A percentile compares a stretch with the other conserved stretches of the same genome.
Conservation (phyloP, 495 filamentous ascomycete genomes). For the Pyronema omphalodes region DNA sequence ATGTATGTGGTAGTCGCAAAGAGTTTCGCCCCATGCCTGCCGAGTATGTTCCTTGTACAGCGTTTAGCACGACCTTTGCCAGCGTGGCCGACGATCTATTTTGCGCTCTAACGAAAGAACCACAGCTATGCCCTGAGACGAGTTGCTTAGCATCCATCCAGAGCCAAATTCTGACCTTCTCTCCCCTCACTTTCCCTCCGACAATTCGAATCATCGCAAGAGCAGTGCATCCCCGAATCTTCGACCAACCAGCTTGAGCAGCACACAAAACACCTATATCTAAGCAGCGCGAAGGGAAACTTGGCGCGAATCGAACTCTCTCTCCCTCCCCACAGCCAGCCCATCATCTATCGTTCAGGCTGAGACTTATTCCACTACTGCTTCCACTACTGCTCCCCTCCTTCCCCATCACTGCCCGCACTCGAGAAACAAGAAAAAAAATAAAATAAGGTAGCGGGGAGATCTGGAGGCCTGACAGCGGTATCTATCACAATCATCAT, state of each 20-base stretch:
- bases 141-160: background rate
- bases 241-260: background rate
- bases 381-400: background rate
- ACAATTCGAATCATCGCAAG: background rate
- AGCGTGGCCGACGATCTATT: constrained; percentile 7
- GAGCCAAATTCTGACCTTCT: background rate
- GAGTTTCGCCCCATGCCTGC: background rate
- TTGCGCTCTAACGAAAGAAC: background rate
- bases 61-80: constrained; percentile 2
- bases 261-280: too few relatives aligned
- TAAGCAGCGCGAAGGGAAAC: too few relatives aligned
- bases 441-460: too few relatives aligned
- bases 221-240: background rate
- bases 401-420: background rate
- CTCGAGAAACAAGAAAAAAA: too few relatives aligned
- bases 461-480: too few relatives aligned
- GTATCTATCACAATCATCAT: background rate
- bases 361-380: background rate
- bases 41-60: constrained; percentile 2
- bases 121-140: background rate
- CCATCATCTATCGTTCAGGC: background rate
- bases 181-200: background rate
- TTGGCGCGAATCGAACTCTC: too few relatives aligned
- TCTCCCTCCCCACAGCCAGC: background rate
- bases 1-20: background rate